Base-by-base conservation (phyloP, 805 yeast genomes). In the Hyphopichia homilentoma region DNA sequence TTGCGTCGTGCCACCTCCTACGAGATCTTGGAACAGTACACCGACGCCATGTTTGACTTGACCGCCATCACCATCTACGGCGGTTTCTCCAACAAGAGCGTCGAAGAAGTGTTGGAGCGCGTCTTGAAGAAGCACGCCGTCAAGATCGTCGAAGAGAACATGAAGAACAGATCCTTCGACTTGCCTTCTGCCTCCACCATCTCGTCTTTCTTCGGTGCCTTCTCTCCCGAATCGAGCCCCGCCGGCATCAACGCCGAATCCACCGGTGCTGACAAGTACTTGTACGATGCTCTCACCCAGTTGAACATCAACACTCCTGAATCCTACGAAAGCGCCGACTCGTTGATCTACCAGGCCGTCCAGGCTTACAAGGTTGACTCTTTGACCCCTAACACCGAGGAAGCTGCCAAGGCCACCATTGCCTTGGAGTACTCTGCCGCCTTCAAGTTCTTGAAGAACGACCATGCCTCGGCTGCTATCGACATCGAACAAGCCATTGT, bases 1-100 rank as follows among this genome's bases (percentile, higher is more conserved):
- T 68, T 86, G 50, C 86, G 99, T 65, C 83, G 98, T 62, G 96
- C 96, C 21, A 77, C 81, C 45, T 95, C 97, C 20, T 82, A 83
- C 57, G 98, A 93, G 66, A 75, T 77, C 44, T 61, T 87, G 41
- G 95, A 78, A 48, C 68, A 73, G 43, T 88, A 75, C 61, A 75
- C 78, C 28, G 95, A 89, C 38, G 89, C 98, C 27, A 81, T 87
- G 77, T 79, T 81, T 59, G 98, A 93, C 62, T 75, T 84, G 58
- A 89, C 97, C 33, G 88, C 94, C 2, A 75, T 89, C 48, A 81
- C 95, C 30, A 75, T 93, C 38, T 77, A 79, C 55, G 93, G 93
- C 36, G 93, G 93, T 26, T 81, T 84, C 63, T 77, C 76, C 53
- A 84, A 85, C 56, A 79, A 80, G 51, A 71, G 84, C 16, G 73